Conservation (phyloP, 129 eudicot genomes). For the Smallanthus sonchifolius region DNA sequence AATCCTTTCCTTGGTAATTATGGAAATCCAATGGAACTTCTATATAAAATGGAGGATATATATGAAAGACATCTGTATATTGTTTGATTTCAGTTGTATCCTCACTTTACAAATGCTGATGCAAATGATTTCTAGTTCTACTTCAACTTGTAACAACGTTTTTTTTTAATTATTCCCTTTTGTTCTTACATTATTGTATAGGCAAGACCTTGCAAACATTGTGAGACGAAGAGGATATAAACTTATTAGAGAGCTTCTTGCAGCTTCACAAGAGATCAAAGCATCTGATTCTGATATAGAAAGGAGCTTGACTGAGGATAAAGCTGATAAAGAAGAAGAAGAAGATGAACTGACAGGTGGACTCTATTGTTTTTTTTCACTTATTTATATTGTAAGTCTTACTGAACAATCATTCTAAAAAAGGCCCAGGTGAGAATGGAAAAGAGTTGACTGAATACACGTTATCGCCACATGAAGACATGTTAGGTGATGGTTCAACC, state of each 20-base stretch:
- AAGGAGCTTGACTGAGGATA: constrained; percentile 29
- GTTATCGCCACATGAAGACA: constrained; percentile 26
- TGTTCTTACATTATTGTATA: constrained; percentile 22
- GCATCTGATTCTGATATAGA: constrained; percentile 28
- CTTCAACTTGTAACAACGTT: neutral
- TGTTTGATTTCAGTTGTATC: constrained; percentile 11
- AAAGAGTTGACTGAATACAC: constrained; percentile 33
- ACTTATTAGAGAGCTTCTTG: constrained; percentile 63
- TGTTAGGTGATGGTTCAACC: constrained; percentile 19
- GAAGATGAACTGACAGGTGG: constrained; percentile 44
- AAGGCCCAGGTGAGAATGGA: constrained; percentile 57
- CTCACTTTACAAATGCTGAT: constrained; percentile 9
- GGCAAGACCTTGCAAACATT: constrained; percentile 90
- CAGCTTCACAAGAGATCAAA: constrained; percentile 33
- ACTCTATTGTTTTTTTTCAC: neutral
- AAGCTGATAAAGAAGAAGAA: constrained; percentile 3
- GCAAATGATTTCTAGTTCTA: neutral
- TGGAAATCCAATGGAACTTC: neutral
- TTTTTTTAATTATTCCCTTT: constrained; percentile 2
- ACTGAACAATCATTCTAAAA: neutral
- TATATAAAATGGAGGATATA: constrained; percentile 3
- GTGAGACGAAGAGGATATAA: constrained; percentile 95
- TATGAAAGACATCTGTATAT: neutral
- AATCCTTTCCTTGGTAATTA: constrained; percentile 9
- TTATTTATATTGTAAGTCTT: neutral